Conservation (phyloP, 352 stramenopile genomes). For the Pythium pectinolyticum region DNA sequence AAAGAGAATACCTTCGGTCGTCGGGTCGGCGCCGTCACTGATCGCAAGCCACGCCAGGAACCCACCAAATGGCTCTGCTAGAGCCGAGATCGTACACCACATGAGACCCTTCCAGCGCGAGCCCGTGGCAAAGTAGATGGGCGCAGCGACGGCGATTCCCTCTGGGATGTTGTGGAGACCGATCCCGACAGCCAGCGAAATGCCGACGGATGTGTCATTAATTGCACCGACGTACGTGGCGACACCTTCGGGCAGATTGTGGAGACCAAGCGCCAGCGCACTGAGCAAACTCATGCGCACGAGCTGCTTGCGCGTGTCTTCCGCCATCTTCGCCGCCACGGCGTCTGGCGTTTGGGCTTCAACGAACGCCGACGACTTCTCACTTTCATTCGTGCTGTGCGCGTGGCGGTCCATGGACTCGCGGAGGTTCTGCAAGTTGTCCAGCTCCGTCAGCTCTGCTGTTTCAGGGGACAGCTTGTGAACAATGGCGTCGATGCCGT, state of each 20-base stretch:
- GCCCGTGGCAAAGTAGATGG: constrained; percentile 95
- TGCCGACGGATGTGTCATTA: constrained; percentile 85
- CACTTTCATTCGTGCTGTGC: constrained; percentile 14
- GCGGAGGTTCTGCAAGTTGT: constrained; percentile 33
- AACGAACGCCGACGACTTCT: constrained; percentile 30
- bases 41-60: constrained; percentile 80
- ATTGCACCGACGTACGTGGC: constrained; percentile 95
- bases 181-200: constrained; percentile 93
- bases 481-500: constrained; percentile 62
- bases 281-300: constrained; percentile 87
- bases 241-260: constrained; percentile 97
- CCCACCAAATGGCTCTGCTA: constrained; percentile 90
- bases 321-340: neutral
- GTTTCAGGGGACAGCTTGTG: constrained; percentile 48
- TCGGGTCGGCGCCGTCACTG: constrained; percentile 50
- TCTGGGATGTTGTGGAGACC: constrained; percentile 97
- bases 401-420: constrained; percentile 27
- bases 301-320: constrained; percentile 24
- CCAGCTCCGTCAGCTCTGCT: constrained; percentile 11
- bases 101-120: constrained; percentile 90
- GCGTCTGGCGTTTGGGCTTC: constrained; percentile 29
- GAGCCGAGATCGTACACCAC: constrained; percentile 85
- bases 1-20: constrained; percentile 90
- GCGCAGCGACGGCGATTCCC: constrained; percentile 91
- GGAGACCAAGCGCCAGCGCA: constrained; percentile 93